Base-by-base conservation (phyloP, 228 moss, liverwort and hornwort species). In the Sphagnum fallax region DNA sequence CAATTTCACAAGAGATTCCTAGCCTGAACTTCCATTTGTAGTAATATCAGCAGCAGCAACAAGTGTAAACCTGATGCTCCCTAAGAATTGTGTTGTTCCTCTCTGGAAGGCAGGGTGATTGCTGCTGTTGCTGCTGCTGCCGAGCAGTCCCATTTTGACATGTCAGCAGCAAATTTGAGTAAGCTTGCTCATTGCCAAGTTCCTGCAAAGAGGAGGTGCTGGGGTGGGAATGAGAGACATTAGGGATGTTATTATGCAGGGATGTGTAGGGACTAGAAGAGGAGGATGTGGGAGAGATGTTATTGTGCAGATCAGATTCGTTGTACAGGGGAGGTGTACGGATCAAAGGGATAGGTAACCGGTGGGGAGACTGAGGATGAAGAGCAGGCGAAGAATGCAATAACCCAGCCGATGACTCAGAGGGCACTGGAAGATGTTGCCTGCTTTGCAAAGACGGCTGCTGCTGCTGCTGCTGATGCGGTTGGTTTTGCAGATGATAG, bases 261-360 rank as follows among this genome's bases (percentile, higher is more conserved):
- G 55, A 55, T 1, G 55, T 8, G 55, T 8, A 55, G 12, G 55
- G 55, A 55, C 55, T 55, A 55, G 55, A 55, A 55, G 55, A 55
- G 12, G 55, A 55, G 12, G 55, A 55, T 55, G 55, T 55, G 8
- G 55, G 55, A 12, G 55, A 55, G 55, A 32, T 32, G 32, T 12
- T 12, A 55, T 55, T 12, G 55, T 55, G 55, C 55, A 12, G 9
- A 55, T 55, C 55, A 55, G 55, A 8, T 55, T 55, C 55, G 8
- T 8, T 55, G 55, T 55, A 55, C 55, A 55, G 12, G 8, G 55
- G 55, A 8, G 55, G 55, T 3, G 55, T 55, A 12, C 68, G 68
- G 48, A 68, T 68, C 68, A 68, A 47, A 52, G 68, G 68, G 5
- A 55, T 57, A 5, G 68, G 68, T 57, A 57, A 55, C 12, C 55